A percentile compares a stretch with the other conserved stretches of the same genome.
These are phyloP conservation scores for Cudoniella acicularis DNA, from an alignment of 495 filamentous ascomycete genomes.

Conservation along the genomic window DNA sequence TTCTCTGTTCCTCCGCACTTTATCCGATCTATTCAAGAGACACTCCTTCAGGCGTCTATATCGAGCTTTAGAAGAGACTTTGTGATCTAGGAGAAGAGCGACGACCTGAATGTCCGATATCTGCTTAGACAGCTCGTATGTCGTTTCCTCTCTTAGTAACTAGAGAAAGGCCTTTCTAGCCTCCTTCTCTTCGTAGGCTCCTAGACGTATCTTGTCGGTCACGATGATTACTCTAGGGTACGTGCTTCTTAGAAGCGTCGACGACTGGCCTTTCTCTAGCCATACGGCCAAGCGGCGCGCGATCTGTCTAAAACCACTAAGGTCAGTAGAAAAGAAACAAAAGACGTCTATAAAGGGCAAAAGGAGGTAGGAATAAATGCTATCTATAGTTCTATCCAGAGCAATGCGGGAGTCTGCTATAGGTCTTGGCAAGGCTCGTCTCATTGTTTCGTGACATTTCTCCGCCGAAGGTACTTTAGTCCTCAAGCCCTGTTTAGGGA, in stretches of 20 bases:
- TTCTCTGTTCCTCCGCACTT: conserved; percentile 15
- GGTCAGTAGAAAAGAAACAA: conserved; percentile 10
- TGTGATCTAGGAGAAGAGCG: not conserved
- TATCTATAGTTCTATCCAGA: not conserved
- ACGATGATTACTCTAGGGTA: conserved; percentile 1
- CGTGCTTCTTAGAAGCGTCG: conserved; percentile 5
- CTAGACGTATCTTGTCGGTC: no score
- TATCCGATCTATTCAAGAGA: conserved; percentile 9
- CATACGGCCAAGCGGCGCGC: not conserved
- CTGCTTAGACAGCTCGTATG: not conserved
- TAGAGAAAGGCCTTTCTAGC: no score
- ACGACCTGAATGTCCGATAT: not conserved
- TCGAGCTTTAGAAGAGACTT: conserved; percentile 1
- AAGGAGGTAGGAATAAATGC: conserved; percentile 2
- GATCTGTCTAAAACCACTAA: not conserved
- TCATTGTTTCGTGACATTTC: not conserved
- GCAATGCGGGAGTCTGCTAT: not conserved
- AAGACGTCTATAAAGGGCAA: conserved; percentile 12
- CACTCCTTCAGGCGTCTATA: conserved; percentile 5
- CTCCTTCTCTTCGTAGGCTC: no score
- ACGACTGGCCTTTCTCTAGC: not conserved
- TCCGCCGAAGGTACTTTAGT: not conserved
- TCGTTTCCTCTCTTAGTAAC: no score
- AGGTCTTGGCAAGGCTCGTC: not conserved
- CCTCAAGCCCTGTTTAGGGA: not conserved